These are phyloP conservation scores for Citrus mangshanensis DNA, from an alignment of 345 rosid genomes.

Conservation along the genomic window DNA sequence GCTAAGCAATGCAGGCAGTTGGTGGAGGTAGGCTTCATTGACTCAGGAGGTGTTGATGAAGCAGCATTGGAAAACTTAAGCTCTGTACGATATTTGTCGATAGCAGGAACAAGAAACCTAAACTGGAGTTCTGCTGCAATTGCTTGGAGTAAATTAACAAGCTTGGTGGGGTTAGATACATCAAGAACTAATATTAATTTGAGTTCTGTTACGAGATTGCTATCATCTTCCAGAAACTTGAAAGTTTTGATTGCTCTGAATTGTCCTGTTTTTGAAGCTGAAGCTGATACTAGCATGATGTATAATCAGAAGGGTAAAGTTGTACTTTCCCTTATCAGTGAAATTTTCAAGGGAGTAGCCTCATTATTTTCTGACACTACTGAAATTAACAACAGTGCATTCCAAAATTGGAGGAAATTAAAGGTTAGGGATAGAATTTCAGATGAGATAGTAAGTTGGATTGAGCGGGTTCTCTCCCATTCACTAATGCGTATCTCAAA, in stretches of 20 bases:
- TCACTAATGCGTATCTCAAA: constrained; percentile 31
- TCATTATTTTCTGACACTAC: constrained; percentile 28
- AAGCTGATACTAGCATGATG: not conserved
- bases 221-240: constrained; percentile 20
- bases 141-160: constrained; percentile 28
- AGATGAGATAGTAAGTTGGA: constrained; percentile 23
- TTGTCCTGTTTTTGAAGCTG: constrained; percentile 33
- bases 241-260: constrained; percentile 28
- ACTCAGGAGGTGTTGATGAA: constrained; percentile 24
- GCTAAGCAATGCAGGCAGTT: constrained; percentile 26
- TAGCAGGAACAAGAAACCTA: constrained; percentile 35
- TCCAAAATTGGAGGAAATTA: constrained; percentile 22
- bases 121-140: constrained; percentile 33
- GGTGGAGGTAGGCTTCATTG: constrained; percentile 32
- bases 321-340: constrained; percentile 20
- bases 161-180: constrained; percentile 24
- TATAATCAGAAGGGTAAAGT: constrained; percentile 26
- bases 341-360: constrained; percentile 23
- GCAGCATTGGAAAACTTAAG: constrained; percentile 29
- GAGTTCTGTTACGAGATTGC: constrained; percentile 15
- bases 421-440: constrained; percentile 10
- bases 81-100: constrained; percentile 28
- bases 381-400: constrained; percentile 3
- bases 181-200: constrained; percentile 36
- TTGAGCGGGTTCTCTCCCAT: constrained; percentile 39